These are phyloP conservation scores for Crithidia brevicula DNA, from an alignment of 208 protist species.

Conservation along the genomic window DNA sequence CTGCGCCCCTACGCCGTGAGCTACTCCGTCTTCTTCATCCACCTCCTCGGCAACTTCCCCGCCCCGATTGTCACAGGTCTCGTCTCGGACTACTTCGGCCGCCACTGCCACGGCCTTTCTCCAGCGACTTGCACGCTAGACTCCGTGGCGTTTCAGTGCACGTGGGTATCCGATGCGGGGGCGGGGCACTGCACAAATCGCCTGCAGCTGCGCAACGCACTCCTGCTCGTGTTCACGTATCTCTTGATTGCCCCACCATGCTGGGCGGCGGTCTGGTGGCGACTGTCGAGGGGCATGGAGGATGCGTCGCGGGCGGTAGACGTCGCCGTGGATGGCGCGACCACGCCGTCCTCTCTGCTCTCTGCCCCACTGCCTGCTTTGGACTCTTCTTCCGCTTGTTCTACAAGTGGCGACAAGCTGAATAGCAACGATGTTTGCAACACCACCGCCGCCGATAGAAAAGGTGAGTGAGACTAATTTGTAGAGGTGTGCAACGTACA, in stretches of 20 bases:
- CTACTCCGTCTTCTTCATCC: constrained; percentile 88
- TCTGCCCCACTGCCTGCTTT: too few relatives aligned
- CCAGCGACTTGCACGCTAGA: neutral
- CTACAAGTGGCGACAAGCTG: too few relatives aligned
- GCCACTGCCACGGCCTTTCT: constrained; percentile 35
- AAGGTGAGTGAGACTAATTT: too few relatives aligned
- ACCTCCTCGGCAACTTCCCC: constrained; percentile 89
- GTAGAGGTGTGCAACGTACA: too few relatives aligned
- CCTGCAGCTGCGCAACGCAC: constrained; percentile 69
- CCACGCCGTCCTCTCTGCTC: neutral
- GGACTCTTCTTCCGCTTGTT: too few relatives aligned
- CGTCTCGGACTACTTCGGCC: constrained; percentile 64
- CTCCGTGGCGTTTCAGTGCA: constrained; percentile 31
- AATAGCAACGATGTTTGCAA: too few relatives aligned
- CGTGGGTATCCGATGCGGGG: constrained; percentile 39
- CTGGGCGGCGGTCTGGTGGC: constrained; percentile 57
- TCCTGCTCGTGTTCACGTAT: constrained; percentile 70
- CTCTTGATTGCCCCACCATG: constrained; percentile 51
- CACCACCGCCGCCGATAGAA: too few relatives aligned
- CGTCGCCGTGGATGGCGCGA: neutral
- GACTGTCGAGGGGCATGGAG: constrained; percentile 17
- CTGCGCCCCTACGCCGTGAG: constrained; percentile 85
- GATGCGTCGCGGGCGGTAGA: neutral
- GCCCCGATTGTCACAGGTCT: constrained; percentile 78
- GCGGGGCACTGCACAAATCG: constrained; percentile 50